Evolutionary conservation across 352 stramenopile species (phyloP).

Genomic region (Phytophthora podocarpi): DNA sequence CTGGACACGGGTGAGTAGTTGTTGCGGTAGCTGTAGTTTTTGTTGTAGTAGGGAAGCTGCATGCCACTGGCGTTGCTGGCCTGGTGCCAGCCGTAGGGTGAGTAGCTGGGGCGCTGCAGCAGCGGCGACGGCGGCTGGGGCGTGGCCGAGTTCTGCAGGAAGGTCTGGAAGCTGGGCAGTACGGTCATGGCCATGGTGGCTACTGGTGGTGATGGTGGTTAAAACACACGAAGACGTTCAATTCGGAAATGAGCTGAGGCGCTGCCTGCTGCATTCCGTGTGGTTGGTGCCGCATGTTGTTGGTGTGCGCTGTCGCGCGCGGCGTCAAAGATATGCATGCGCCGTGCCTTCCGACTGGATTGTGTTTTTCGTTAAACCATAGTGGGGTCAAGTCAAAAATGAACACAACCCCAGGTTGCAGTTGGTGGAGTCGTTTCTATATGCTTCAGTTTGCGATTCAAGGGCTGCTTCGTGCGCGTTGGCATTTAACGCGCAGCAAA

Average conservation of each 20-base stretch:
- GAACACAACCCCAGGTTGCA: conserved; percentile 27
- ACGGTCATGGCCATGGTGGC: conserved; percentile 49
- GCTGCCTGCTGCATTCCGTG: neutral
- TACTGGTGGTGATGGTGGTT: neutral
- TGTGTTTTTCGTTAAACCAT: conserved; percentile 29
- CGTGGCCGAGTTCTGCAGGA: conserved; percentile 48
- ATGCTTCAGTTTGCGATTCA: conserved; percentile 30
- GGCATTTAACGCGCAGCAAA: conserved; percentile 18
- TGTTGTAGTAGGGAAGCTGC: conserved; percentile 26
- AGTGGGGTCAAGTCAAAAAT: conserved; percentile 12
- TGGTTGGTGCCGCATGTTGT: neutral
- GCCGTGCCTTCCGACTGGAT: conserved; percentile 15
- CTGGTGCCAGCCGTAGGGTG: conserved; percentile 23
- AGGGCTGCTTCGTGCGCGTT: conserved; percentile 22
- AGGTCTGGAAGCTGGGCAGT: conserved; percentile 63
- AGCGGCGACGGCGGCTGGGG: conserved; percentile 31
- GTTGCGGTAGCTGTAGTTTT: conserved; percentile 3
- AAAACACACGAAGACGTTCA: conserved; percentile 16
- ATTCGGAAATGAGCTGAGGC: conserved; percentile 34
- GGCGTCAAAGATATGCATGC: conserved; percentile 62
- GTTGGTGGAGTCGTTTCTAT: conserved; percentile 20
- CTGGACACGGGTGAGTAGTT: conserved; percentile 23
- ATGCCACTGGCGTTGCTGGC: conserved; percentile 5
- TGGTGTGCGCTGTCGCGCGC: conserved; percentile 11
- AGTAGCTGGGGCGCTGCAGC: conserved; percentile 14